These are phyloP conservation scores for Didymella segeticola DNA, from an alignment of 2,329 filamentous ascomycete species.

Conservation along the genomic window DNA sequence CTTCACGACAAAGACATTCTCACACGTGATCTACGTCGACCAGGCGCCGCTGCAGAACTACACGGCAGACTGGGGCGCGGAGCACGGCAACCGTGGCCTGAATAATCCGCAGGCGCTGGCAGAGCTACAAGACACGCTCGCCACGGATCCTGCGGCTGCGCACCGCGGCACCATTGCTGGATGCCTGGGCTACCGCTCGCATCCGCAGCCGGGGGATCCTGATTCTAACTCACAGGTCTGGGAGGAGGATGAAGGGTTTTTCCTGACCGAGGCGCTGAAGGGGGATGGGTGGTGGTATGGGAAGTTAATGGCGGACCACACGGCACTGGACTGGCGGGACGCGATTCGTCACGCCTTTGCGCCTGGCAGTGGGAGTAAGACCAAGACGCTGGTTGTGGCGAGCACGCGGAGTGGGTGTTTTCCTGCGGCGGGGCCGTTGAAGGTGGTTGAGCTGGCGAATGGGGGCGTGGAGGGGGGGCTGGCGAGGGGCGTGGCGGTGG, in stretches of 20 bases:
- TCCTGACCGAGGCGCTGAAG: constrained; percentile 30
- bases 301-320: constrained; percentile 41
- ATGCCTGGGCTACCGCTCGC: constrained; percentile 33
- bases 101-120: constrained; percentile 25
- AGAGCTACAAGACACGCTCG: constrained; percentile 23
- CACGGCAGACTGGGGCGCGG: constrained; percentile 31
- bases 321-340: constrained; percentile 35
- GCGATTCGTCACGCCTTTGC: constrained; percentile 31
- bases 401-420: constrained; percentile 40
- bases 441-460: constrained; percentile 32
- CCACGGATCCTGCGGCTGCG: constrained; percentile 17
- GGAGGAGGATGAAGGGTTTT: constrained; percentile 35
- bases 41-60: constrained; percentile 39
- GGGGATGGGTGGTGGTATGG: constrained; percentile 39
- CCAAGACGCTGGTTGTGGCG: constrained; percentile 32
- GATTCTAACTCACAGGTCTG: constrained; percentile 16
- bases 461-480: constrained; percentile 12
- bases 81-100: constrained; percentile 31
- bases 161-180: constrained; percentile 32
- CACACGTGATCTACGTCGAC: constrained; percentile 37
- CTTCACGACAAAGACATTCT: constrained; percentile 29
- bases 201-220: constrained; percentile 26
- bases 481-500: constrained; percentile 26
- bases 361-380: constrained; percentile 19
- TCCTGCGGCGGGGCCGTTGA: constrained; percentile 31